Conservation (phyloP, 306 rosid species). For the Dryas alaskensis region DNA sequence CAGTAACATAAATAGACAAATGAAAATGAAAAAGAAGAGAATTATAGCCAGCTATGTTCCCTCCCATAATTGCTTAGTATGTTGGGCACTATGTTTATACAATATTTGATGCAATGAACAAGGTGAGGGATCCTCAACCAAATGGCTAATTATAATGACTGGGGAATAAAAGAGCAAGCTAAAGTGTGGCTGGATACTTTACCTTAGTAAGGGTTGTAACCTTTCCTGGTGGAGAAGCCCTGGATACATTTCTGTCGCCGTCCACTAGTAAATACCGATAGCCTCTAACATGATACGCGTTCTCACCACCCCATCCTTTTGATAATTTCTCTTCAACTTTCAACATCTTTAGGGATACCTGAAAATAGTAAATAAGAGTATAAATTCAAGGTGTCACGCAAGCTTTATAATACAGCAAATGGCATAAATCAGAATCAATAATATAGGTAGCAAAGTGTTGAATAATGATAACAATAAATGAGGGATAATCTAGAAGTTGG, state of each 20-base stretch:
- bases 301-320: slow-evolving; percentile 99
- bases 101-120: not conserved
- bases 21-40: not conserved
- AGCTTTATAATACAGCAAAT: not conserved
- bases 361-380: slow-evolving; percentile 31
- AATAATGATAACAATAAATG: not conserved
- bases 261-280: slow-evolving; percentile 91
- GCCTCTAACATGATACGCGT: slow-evolving; percentile 88
- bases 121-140: not conserved
- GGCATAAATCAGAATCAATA: not conserved
- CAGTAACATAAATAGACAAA: not conserved
- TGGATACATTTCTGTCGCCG: slow-evolving; percentile 74
- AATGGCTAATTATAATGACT: not conserved
- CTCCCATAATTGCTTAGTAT: not conserved
- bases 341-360: slow-evolving; percentile 76
- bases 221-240: slow-evolving; percentile 95
- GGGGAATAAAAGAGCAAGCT: not conserved
- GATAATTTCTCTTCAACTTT: slow-evolving; percentile 94
- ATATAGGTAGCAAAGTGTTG: too few relatives aligned
- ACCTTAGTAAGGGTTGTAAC: slow-evolving; percentile 92
- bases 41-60: not conserved
- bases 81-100: not conserved
- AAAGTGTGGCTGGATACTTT: slow-evolving; percentile 18
- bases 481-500: not conserved
- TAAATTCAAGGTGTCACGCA: slow-evolving; percentile 16